Conservation (phyloP, 2,329 filamentous ascomycete genomes). For the Delphinella strobiligena region DNA sequence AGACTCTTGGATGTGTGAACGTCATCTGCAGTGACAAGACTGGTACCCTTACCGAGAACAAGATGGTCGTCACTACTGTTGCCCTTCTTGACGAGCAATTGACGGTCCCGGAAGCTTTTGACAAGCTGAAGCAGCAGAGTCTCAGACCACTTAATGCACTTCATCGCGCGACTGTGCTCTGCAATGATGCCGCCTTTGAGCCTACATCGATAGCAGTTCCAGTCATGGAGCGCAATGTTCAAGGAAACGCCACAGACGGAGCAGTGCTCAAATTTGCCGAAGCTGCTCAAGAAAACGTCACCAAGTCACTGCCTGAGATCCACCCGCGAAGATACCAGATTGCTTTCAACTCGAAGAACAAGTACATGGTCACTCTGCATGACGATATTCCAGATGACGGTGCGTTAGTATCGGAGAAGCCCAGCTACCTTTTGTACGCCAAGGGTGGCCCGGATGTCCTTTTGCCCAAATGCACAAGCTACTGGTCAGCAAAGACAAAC, state of each 20-base stretch:
- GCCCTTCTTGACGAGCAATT: constrained; percentile 25
- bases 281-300: constrained; percentile 9
- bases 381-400: constrained; percentile 4
- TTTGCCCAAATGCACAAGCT: constrained; percentile 14
- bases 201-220: constrained; percentile 25
- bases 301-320: constrained; percentile 5
- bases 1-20: constrained; percentile 33
- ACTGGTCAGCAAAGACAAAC: constrained; percentile 17
- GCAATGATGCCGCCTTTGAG: constrained; percentile 34
- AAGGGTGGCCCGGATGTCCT: constrained; percentile 18
- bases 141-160: constrained; percentile 13
- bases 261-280: constrained; percentile 31
- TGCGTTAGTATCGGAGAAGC: constrained; percentile 9
- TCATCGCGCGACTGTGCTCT: constrained; percentile 23
- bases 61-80: constrained; percentile 32
- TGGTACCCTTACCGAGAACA: constrained; percentile 32
- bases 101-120: constrained; percentile 10
- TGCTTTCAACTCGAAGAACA: constrained; percentile 41
- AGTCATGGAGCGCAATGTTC: constrained; percentile 22
- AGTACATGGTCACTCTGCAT: constrained; percentile 34
- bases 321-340: constrained; percentile 27
- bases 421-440: constrained; percentile 14
- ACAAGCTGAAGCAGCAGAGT: constrained; percentile 17
- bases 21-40: constrained; percentile 35
- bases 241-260: constrained; percentile 34